A percentile compares a stretch with the other conserved stretches of the same genome.
phyloP scores from a whole-genome alignment of 225 moss, liverwort and hornwort species.

The Antitrichia curtipendula region DNA sequence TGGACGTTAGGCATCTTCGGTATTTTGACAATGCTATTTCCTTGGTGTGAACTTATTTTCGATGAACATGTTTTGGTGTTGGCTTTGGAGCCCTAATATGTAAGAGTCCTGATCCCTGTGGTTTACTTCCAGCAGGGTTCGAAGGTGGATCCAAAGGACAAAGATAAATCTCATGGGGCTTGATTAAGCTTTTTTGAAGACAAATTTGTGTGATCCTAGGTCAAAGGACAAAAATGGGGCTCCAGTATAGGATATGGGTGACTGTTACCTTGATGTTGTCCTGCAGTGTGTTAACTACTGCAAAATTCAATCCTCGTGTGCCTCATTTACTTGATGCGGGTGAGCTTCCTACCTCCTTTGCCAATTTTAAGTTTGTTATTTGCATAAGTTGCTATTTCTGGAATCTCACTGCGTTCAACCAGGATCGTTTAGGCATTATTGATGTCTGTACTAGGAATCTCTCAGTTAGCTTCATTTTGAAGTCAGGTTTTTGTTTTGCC shows the following conservation, averaged over 20 bases:
- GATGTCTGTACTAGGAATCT: not conserved
- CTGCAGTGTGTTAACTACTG: conserved; percentile 24
- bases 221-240: conserved; percentile 9
- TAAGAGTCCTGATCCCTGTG: not conserved
- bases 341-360: conserved; percentile 4
- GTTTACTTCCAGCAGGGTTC: not conserved
- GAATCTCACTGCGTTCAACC: not conserved
- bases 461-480: not conserved
- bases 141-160: not conserved
- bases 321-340: conserved; percentile 30
- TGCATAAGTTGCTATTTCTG: not conserved
- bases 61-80: not conserved
- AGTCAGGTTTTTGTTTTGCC: not conserved
- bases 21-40: not conserved
- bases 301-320: conserved; percentile 27
- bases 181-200: not conserved
- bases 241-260: conserved; percentile 9
- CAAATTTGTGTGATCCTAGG: not conserved
- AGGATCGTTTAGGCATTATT: not conserved
- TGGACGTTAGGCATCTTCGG: not conserved
- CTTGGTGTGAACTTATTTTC: not conserved
- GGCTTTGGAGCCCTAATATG: not conserved
- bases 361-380: not conserved
- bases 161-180: conserved; percentile 7
- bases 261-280: conserved; percentile 8